Conservation (phyloP, 768 basidiomycete genomes). For the Tremella mesenterica region DNA sequence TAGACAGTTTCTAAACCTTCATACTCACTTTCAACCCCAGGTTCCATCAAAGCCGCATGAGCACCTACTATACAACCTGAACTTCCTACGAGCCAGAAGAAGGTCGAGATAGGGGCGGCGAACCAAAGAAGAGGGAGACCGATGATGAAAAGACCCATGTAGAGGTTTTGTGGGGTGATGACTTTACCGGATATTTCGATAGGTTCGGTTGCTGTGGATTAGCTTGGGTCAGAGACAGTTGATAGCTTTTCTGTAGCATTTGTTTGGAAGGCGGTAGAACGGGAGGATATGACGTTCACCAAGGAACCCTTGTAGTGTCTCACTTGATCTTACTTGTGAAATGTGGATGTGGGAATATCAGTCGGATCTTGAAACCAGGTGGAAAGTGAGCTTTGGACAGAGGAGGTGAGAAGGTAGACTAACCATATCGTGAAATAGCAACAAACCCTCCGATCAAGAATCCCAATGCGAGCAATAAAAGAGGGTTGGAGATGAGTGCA, state of each 20-base stretch:
- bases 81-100: slow-evolving; percentile 92
- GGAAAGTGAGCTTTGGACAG: neutral
- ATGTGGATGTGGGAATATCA: neutral
- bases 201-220: slow-evolving; percentile 66
- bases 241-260: neutral
- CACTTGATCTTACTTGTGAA: neutral
- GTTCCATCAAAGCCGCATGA: slow-evolving; percentile 83
- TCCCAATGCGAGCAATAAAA: slow-evolving; percentile 68
- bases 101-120: slow-evolving; percentile 52
- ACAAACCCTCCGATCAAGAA: slow-evolving; percentile 89
- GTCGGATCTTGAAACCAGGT: neutral
- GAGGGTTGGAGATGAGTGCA: slow-evolving; percentile 64
- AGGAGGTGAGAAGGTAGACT: slow-evolving; percentile 32
- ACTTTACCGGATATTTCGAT: slow-evolving; percentile 70
- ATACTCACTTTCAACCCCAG: slow-evolving; percentile 64
- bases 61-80: slow-evolving; percentile 72
- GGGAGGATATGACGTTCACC: neutral
- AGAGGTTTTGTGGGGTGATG: slow-evolving; percentile 82
- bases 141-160: slow-evolving; percentile 73
- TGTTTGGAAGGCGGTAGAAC: neutral
- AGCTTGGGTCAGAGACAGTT: neutral
- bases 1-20: slow-evolving; percentile 33
- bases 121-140: slow-evolving; percentile 78
- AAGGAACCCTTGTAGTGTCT: neutral
- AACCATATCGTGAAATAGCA: slow-evolving; percentile 81